Evolutionary conservation across 2,329 filamentous ascomycete genomes (phyloP), one percentile per base, ranked within the genome.

Genomic region (Clarireedia hainanense): DNA sequence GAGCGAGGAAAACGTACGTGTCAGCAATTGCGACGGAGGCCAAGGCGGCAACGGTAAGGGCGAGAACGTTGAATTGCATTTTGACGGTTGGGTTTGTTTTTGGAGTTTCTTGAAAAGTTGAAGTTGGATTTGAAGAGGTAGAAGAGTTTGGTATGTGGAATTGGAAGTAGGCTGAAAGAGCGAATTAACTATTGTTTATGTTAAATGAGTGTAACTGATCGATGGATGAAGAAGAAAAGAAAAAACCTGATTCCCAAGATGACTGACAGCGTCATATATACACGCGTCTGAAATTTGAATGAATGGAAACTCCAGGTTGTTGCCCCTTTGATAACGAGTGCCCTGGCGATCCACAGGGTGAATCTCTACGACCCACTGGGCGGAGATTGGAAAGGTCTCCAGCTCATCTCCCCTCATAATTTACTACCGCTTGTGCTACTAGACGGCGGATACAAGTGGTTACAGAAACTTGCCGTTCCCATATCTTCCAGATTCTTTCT

Each of bases 1-100:
- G 14, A n/a, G n/a, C 17, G 14, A 49, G 17, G 24, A 49, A 23
- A 20, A 59, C 62, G 60, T 49, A 64, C 64, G 60, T 56, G 34
- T 39, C 47, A 49, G 67, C 65, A 51, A 57, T 52, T 49, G 60
- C 65, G 50, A 59, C 60, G 55, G 66, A 52, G 42, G 66, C 66
- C 60, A 67, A 60, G 57, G 62, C 61, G 61, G 66, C 65, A 47
- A 67, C 46, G 50, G 55, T 58, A 61, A 69, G 37, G 51, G 63
- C 60, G 58, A 63, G 47, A 57, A 61, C 51, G 59, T 62, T 65
- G 67, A 69, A 70, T 58, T 68, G 65, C 67, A 70, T 70, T 48
- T 69, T 70, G 65, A 65, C 34, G 60, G 61, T 64, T 65, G 58
- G 50, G 23, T 37, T 27, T 45, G 40, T 58, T 54, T 34, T 34